These are phyloP conservation scores for Epichloe sibirici DNA, from an alignment of 2,329 filamentous ascomycete species.

Conservation along the genomic window DNA sequence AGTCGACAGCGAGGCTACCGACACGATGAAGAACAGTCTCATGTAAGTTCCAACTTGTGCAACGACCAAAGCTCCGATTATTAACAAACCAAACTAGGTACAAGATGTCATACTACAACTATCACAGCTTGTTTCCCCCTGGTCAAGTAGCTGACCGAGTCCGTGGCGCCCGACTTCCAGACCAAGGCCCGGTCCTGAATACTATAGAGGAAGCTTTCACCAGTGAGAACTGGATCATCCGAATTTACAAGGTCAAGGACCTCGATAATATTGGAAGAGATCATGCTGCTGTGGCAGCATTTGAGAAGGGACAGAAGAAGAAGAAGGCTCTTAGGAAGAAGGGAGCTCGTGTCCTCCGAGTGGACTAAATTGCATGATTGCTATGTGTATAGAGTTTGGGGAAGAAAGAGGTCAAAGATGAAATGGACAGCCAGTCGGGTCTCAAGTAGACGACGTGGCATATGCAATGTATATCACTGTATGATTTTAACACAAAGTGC, in stretches of 20 bases:
- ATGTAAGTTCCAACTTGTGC: constrained; percentile 55
- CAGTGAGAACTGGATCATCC: constrained; percentile 99
- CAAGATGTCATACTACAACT: constrained; percentile 99
- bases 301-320: constrained; percentile 73
- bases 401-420: constrained; percentile 11
- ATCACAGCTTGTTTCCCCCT: constrained; percentile 78
- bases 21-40: constrained; percentile 97
- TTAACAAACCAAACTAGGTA: constrained; percentile 51
- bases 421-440: not conserved
- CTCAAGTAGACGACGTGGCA: constrained; percentile 3
- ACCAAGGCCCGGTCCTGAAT: constrained; percentile 71
- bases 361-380: constrained; percentile 43
- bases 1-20: constrained; percentile 84
- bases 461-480: constrained; percentile 28
- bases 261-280: constrained; percentile 92
- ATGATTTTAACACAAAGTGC: constrained; percentile 14
- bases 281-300: constrained; percentile 56
- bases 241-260: constrained; percentile 99
- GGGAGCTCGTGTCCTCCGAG: constrained; percentile 57
- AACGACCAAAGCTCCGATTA: not conserved
- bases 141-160: constrained; percentile 88
- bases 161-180: constrained; percentile 67
- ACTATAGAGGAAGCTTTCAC: constrained; percentile 95
- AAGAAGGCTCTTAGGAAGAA: constrained; percentile 64
- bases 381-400: constrained; percentile 3